A percentile compares a stretch with the other conserved stretches of the same genome.
Evolutionary conservation across 441 rosid genomes (phyloP).

Genomic region (Aquilaria agallochum): DNA sequence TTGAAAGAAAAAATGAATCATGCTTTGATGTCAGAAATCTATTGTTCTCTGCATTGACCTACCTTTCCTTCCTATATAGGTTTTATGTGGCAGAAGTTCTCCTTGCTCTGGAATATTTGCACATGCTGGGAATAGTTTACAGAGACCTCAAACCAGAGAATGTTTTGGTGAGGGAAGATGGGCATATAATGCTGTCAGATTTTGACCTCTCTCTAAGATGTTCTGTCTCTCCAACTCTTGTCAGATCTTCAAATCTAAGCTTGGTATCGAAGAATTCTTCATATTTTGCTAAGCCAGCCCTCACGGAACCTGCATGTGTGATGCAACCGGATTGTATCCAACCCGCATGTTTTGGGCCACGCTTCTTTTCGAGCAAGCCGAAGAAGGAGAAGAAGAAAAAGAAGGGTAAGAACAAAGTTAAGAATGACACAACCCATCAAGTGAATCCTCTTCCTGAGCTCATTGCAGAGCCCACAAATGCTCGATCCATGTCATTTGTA

Average conservation of each 20-base stretch:
- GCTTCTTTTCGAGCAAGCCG: slow-evolving; percentile 46
- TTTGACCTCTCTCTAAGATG: slow-evolving; percentile 36
- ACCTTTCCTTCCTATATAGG: slow-evolving; percentile 5
- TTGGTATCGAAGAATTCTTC: slow-evolving; percentile 60
- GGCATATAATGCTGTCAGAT: slow-evolving; percentile 43
- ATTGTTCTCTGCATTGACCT: too few relatives aligned
- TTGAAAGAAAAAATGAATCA: too few relatives aligned
- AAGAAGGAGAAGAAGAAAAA: slow-evolving; percentile 49
- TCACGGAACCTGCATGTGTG: slow-evolving; percentile 67
- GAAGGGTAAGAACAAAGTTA: slow-evolving; percentile 30
- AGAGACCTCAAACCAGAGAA: slow-evolving; percentile 44
- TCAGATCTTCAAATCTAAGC: slow-evolving; percentile 45
- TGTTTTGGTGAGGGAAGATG: slow-evolving; percentile 35
- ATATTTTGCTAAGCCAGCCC: slow-evolving; percentile 68
- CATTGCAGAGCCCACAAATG: slow-evolving; percentile 79
- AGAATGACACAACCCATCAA: not conserved
- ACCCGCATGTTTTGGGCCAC: slow-evolving; percentile 57
- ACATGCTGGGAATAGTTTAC: slow-evolving; percentile 41
- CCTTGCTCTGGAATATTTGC: slow-evolving; percentile 33
- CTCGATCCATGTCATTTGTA: slow-evolving; percentile 78
- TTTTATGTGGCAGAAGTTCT: slow-evolving; percentile 29
- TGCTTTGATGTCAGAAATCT: too few relatives aligned
- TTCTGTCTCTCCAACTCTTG: slow-evolving; percentile 73
- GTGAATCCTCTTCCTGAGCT: slow-evolving; percentile 40
- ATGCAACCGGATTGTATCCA: slow-evolving; percentile 36